Evolutionary conservation across 805 yeast genomes (phyloP).

Genomic region (Candida pseudoglaebosa): DNA sequence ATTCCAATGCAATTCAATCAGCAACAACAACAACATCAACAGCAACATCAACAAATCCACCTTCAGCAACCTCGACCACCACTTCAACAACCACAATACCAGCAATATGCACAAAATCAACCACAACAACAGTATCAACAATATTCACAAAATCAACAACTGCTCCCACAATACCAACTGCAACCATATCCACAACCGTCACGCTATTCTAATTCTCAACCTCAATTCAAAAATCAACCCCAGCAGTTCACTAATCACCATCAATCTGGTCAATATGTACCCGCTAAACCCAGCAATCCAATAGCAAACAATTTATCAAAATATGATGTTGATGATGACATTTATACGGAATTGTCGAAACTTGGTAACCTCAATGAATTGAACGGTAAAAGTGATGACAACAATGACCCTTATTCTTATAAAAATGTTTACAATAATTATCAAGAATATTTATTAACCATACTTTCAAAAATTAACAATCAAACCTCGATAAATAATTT

Average conservation of each 20-base stretch:
- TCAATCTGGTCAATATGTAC: neutral
- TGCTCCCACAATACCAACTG: too few species aligned
- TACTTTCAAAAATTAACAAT: constrained; percentile 4
- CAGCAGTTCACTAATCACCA: neutral
- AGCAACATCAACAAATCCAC: constrained; percentile 3
- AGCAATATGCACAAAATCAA: constrained; percentile 5
- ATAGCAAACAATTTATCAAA: neutral
- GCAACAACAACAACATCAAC: constrained; percentile 5
- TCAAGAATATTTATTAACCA: constrained; percentile 7
- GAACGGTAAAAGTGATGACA: neutral
- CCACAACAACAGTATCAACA: constrained; percentile 6
- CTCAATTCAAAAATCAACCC: too few species aligned
- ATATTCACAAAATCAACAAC: neutral
- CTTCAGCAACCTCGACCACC: neutral
- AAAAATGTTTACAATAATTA: constrained; percentile 11
- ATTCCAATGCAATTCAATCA: constrained; percentile 3
- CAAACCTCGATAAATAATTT: constrained; percentile 8
- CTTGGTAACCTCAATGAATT: constrained; percentile 9
- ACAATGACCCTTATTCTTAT: constrained; percentile 9
- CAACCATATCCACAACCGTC: too few species aligned
- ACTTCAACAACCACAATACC: constrained; percentile 7
- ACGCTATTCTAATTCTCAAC: too few species aligned
- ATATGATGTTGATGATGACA: constrained; percentile 9
- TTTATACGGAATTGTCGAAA: constrained; percentile 9
- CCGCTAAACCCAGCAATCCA: neutral